Percentiles rank a stretch among this genome's conserved stretches.
These are phyloP conservation scores for Alternaria sp. DNA, from an alignment of 2,329 filamentous ascomycete species.

Conservation along the genomic window DNA sequence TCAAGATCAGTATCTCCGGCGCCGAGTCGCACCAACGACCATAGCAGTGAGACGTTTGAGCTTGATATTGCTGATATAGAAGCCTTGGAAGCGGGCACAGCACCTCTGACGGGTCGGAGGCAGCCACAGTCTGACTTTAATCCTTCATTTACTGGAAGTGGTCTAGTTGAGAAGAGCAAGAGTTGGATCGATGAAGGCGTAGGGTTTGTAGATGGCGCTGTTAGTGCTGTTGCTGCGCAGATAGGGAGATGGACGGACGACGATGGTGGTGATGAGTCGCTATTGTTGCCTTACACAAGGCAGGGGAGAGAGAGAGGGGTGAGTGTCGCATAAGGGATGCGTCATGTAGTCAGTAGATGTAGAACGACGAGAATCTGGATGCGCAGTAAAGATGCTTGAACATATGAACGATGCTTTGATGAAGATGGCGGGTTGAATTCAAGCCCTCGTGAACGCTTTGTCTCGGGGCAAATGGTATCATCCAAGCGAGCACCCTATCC, in stretches of 20 bases:
- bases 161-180: neutral
- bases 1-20: neutral
- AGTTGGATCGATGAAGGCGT: neutral
- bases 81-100: slow-evolving; percentile 4
- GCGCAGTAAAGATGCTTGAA: neutral
- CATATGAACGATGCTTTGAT: neutral
- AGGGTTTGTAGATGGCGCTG: slow-evolving; percentile 1
- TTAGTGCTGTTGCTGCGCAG: neutral
- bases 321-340: neutral
- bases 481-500: slow-evolving; percentile 1
- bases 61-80: neutral
- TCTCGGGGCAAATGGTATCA: slow-evolving; percentile 6
- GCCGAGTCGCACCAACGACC: neutral
- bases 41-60: neutral
- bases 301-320: neutral
- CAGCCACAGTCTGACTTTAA: neutral
- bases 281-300: slow-evolving; percentile 12
- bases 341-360: neutral
- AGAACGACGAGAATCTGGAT: neutral
- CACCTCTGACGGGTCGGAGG: neutral
- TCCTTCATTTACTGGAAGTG: neutral
- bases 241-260: slow-evolving; percentile 10
- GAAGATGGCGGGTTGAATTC: slow-evolving; percentile 1
- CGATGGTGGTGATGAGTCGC: slow-evolving; percentile 5
- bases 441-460: neutral